A percentile compares a stretch with the other conserved stretches of the same genome.
phyloP scores from a whole-genome alignment of 1,284 basidiomycete species.

The Moesziomyces sp. region DNA sequence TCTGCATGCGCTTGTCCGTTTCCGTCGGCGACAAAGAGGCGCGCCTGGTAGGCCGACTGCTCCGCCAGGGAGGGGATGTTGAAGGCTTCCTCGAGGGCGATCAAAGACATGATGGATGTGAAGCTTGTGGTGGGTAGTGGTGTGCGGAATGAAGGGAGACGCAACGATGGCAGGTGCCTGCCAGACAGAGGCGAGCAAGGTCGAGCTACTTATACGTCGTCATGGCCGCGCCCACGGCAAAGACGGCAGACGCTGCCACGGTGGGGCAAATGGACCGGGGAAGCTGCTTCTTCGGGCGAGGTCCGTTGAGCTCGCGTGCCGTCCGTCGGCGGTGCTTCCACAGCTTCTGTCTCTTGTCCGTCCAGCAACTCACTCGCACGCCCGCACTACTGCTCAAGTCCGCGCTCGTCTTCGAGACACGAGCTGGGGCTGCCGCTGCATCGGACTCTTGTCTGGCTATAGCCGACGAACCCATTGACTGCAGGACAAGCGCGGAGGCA shows the following conservation, averaged over 20 bases:
- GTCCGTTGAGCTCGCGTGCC: slow-evolving; percentile 13
- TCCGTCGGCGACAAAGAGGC: slow-evolving; percentile 47
- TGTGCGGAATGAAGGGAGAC: not conserved
- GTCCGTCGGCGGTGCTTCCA: slow-evolving; percentile 17
- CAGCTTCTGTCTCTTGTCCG: no score
- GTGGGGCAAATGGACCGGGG: no score
- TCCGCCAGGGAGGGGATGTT: slow-evolving; percentile 45
- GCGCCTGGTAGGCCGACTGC: slow-evolving; percentile 48
- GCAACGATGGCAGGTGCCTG: not conserved
- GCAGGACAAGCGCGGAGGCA: not conserved
- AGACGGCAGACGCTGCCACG: no score
- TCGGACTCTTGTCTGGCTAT: not conserved
- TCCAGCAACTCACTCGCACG: no score
- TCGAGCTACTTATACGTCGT: not conserved
- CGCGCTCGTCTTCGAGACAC: no score
- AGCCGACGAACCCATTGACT: not conserved
- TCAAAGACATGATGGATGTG: slow-evolving; percentile 27
- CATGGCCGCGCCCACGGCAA: no score
- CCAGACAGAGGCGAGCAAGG: not conserved
- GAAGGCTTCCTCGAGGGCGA: slow-evolving; percentile 51
- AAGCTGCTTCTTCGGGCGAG: slow-evolving; percentile 6
- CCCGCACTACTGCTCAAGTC: no score
- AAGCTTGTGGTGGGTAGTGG: not conserved
- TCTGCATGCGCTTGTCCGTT: slow-evolving; percentile 47
- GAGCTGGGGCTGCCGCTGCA: not conserved